Base-by-base conservation (phyloP, 1,139 yeast genomes). In the Hyphopichia pseudoburtonii region DNA sequence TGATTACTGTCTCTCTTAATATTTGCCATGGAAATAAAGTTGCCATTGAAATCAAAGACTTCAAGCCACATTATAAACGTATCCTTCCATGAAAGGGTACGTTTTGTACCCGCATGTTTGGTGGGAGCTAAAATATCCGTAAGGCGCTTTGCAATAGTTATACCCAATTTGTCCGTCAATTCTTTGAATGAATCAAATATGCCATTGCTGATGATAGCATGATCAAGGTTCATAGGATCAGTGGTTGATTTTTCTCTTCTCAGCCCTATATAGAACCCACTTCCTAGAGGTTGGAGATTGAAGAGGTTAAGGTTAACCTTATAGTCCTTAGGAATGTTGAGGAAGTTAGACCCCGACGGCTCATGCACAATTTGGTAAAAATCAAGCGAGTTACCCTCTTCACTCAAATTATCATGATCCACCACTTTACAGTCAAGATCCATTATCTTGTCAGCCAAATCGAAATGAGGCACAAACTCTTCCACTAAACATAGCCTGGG, bases 401-500 rank as follows among this genome's bases (percentile, higher is more conserved):
- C 48, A 14, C 37, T 46, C 26, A 41, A 37, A 6, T n/a, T n/a
- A n/a, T 47, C 51, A 7, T 44, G 50, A 14, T 54, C 52, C 16
- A 76, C 51, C 17, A 50, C 52, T 35, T 64, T 64, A 50, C 86
- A 80, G 4, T 51, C 60, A 12, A 79, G 62, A 30, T 70, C 69
- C 16, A 62, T 51, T 17, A 65, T 60, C 25, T 61, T 58, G 16
- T 68, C 72, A 17, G 62, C 66, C 5, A 47, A 37, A 12, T 51
- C 52, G 14, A 22, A 8, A n/a, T 57, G 60, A 0, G 77, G 75
- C 18, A 52, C 50, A 46, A 84, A 80, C 28, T 74, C 70, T 5
- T 66, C 68, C 33, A 76, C 61, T 11, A 54, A 50, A 56, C 96
- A 89, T 17, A 87, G 62, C 5, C 66, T 63, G 0, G 86, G 82